Evolutionary conservation across 257 asterid genomes (phyloP).

Genomic region (Nicotiana benthamiana): DNA sequence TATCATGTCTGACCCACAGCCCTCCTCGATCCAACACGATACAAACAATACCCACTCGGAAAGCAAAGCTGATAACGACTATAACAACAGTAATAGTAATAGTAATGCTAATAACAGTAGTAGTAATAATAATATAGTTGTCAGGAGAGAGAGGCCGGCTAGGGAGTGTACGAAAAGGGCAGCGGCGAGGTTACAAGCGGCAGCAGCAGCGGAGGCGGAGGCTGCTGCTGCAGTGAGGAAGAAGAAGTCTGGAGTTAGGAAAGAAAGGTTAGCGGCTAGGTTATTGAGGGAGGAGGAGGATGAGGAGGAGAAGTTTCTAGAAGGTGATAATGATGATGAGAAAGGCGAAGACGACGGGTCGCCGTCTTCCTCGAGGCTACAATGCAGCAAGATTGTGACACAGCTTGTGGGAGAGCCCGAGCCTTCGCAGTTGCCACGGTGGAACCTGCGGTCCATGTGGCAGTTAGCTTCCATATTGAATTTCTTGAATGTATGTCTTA

Average conservation of each 20-base stretch:
- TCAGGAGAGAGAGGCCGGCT: constrained; percentile 81
- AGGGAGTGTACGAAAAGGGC: constrained; percentile 97
- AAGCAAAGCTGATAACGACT: constrained; percentile 14
- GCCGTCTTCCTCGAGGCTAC: constrained; percentile 32
- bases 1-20: constrained; percentile 34
- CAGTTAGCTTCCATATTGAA: constrained; percentile 88
- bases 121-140: constrained; percentile 28
- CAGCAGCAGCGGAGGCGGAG: constrained; percentile 76
- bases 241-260: constrained; percentile 48
- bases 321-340: constrained; percentile 26
- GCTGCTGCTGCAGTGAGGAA: constrained; percentile 50
- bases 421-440: constrained; percentile 77
- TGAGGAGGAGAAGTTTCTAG: constrained; percentile 31
- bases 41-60: constrained; percentile 19
- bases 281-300: constrained; percentile 64
- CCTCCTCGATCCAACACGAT: constrained; percentile 47
- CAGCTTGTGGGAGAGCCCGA: constrained; percentile 74
- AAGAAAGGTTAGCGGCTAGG: constrained; percentile 45
- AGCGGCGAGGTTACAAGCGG: constrained; percentile 74
- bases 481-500: constrained; percentile 76
- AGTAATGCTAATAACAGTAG: constrained; percentile 26
- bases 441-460: constrained; percentile 93
- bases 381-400: constrained; percentile 53
- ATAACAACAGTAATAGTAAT: constrained; percentile 13
- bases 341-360: constrained; percentile 40